Base-by-base conservation (phyloP, 768 basidiomycete genomes). In the Suillus paluster region DNA sequence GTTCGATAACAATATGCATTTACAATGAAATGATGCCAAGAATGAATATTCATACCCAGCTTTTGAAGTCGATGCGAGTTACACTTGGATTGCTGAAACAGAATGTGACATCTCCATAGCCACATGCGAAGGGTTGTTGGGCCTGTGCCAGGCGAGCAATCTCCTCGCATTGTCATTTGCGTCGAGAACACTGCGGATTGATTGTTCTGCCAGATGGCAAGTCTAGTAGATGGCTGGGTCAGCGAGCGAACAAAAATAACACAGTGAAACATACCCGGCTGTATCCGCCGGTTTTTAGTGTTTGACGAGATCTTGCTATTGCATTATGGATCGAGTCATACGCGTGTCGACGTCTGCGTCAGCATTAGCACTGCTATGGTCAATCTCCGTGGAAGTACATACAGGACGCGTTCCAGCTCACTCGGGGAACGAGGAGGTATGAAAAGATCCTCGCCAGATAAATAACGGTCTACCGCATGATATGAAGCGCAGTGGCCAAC, bases 281-380 rank as follows among this genome's bases (percentile, higher is more conserved):
- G 64, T 82, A 83, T 49, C 81, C 81, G 15, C 80, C 69, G 1
- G 81, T 76, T 61, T 84, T 80, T 21, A 90, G 75, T 15, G 82
- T 75, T 23, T 84, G 83, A 45, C 84, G 84, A 69, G 86, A 84
- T 63, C 80, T 84, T 23, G 90, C 79, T 68, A 91, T 88, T 30
- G 85, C 81, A 71, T 90, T 91, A 70, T 91, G 90, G 57, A 91
- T 88, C 10, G 85, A 86, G 68, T 90, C 89, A 67, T 88, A 84
- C 1, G 86, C 81, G 70, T 90, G 90, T 70, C 88, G 80, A 66
- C 84, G 80, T 57, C 89, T 91, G 67, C 36, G 59, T n/a, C 58
- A 27, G 58, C 19, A 38, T 23, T 21, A 59, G 36, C n/a, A 19
- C 6, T 36, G 14, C 25, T 58, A 56, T 60, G 21, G 65, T n/a